A percentile compares a stretch with the other conserved stretches of the same genome.
These are phyloP conservation scores for Amyloporia xantha DNA, from an alignment of 768 basidiomycete genomes.

Conservation along the genomic window DNA sequence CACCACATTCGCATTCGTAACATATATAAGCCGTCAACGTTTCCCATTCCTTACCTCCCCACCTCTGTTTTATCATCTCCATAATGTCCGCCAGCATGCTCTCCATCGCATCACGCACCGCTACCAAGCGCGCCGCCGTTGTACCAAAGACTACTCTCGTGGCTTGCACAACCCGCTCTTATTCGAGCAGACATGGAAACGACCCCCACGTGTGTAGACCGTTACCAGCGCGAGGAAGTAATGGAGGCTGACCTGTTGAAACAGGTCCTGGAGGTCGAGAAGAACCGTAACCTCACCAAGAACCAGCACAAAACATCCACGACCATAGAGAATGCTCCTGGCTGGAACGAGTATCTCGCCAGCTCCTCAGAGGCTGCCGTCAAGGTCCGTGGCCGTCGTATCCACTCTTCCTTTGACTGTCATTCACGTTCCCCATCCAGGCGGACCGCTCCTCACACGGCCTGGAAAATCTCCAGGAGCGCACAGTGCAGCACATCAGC, in stretches of 20 bases:
- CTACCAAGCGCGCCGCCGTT: constrained; percentile 16
- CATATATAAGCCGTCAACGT: no score
- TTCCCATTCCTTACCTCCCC: no score
- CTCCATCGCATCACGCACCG: constrained; percentile 18
- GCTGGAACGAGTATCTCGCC: constrained; percentile 33
- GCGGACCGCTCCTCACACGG: constrained; percentile 19
- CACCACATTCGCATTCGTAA: background rate
- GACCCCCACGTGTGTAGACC: constrained; percentile 26
- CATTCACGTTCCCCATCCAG: constrained; percentile 6
- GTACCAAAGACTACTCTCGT: constrained; percentile 13
- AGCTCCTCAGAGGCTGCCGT: constrained; percentile 29
- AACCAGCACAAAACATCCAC: constrained; percentile 30
- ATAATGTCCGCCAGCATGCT: constrained; percentile 19
- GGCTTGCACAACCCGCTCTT: constrained; percentile 12
- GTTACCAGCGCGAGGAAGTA: background rate
- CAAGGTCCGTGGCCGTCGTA: constrained; percentile 20
- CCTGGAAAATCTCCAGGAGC: constrained; percentile 10
- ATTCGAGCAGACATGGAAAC: constrained; percentile 29
- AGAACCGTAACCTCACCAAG: constrained; percentile 26
- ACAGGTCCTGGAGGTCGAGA: constrained; percentile 29
- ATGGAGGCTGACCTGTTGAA: background rate
- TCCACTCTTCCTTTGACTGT: background rate
- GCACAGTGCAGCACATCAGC: constrained; percentile 23
- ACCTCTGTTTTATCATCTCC: background rate
- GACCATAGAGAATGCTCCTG: constrained; percentile 25